phyloP scores from a whole-genome alignment of 2,329 filamentous ascomycete species.

The Fusarium graminum region DNA sequence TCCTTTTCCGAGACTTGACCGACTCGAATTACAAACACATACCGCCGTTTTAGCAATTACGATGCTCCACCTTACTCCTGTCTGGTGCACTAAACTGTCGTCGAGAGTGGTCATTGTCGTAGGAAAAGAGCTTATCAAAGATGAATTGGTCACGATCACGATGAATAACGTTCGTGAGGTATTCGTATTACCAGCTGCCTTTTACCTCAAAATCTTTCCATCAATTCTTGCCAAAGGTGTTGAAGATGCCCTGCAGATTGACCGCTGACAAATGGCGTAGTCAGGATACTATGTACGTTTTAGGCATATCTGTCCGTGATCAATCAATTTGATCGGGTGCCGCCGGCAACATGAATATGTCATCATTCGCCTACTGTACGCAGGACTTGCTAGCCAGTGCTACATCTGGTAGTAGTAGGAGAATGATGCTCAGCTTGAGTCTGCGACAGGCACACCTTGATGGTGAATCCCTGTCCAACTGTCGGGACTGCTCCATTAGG shows the following conservation, averaged over 20 bases:
- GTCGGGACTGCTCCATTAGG: slow-evolving; percentile 49
- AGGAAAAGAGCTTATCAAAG: neutral
- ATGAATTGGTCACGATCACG: neutral
- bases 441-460: slow-evolving; percentile 39
- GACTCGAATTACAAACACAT: slow-evolving; percentile 40
- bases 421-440: slow-evolving; percentile 44
- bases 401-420: slow-evolving; percentile 33
- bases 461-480: slow-evolving; percentile 43
- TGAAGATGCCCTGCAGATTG: slow-evolving; percentile 11
- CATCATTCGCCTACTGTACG: slow-evolving; percentile 22
- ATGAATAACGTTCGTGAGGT: neutral
- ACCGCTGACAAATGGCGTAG: slow-evolving; percentile 46
- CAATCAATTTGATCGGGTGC: slow-evolving; percentile 42
- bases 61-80: slow-evolving; percentile 24
- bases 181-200: neutral
- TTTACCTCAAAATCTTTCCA: neutral
- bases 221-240: slow-evolving; percentile 10
- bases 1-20: slow-evolving; percentile 49
- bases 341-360: slow-evolving; percentile 42
- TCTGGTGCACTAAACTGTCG: slow-evolving; percentile 4
- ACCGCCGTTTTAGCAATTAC: slow-evolving; percentile 28
- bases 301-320: slow-evolving; percentile 42
- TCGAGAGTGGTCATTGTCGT: neutral
- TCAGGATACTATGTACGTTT: slow-evolving; percentile 37
- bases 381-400: slow-evolving; percentile 30